Evolutionary conservation across 2,329 filamentous ascomycete species (phyloP), one percentile per base, ranked within the genome.

Genomic region (Ophiocordyceps robertsii): DNA sequence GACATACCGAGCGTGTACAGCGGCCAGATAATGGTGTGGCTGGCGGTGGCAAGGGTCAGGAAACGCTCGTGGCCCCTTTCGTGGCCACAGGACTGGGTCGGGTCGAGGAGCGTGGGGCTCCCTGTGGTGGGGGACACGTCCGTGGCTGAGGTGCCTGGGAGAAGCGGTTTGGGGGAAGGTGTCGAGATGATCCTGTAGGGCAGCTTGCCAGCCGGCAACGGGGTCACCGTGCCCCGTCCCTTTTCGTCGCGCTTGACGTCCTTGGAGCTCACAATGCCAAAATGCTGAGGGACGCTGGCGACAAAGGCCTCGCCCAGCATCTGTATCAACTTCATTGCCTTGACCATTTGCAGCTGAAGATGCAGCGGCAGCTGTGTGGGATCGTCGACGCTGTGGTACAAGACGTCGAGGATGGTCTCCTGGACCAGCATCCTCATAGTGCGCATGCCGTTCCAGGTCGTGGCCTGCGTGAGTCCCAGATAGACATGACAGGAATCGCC

Each of bases 11-110:
- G 61, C 11, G 66, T 62, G 43, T 69, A 73, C 4, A 73, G 57
- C 5, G 69, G 69, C 68, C 68, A 72, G 33, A 73, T 63, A 9
- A 70, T 61, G 14, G 66, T 65, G 47, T 69, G 68, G 21, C 67
- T 68, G 1, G 67, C 63, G 9, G 67, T 68, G 0, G 65, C 67
- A 7, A 73, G 56, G 5, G 67, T 64, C 64, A 72, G 65, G 51
- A 70, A 69, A 21, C 68, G 59, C 44, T 63, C 62, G 1, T 65
- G 63, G 36, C 24, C 24, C 24, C 9, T 27, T 27, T 27, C 24
- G 24, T 27, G 24, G 24, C 24, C 24, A 6, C 24, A 27, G 24
- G 24, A 27, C 7, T 27, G 24, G 24, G 24, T 27, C 24, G 24
- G 24, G 24, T 27, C 24, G 24, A 27, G 24, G 2, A 27, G 24